Base-by-base conservation (phyloP, 2,329 filamentous ascomycete species). In the Exophiala viscosa region DNA sequence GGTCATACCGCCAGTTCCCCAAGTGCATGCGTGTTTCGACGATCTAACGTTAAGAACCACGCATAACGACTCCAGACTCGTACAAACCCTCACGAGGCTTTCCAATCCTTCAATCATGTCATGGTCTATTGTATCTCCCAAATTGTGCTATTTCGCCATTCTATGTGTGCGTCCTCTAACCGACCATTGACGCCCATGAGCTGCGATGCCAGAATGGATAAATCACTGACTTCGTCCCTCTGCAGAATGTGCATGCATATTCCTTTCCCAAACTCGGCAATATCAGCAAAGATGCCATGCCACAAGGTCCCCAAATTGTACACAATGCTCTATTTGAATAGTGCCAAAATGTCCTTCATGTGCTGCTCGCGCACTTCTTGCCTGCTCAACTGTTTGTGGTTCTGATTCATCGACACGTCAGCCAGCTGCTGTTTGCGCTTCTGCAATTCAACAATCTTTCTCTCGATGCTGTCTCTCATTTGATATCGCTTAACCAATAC, bases 391-490 rank as follows among this genome's bases (percentile, higher is more conserved):
- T 54, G 55, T 48, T 63, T 60, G 50, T 62, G 57, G 31, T 61
- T 79, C 67, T 81, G 78, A 59, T 88, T 87, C 85, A 95, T 85
- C 66, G 88, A 92, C 60, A 97, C 76, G 65, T 88, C 90, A 0
- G 93, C 93, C 46, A 99, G 74, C 69, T 90, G 86, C 73, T 87
- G 88, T 79, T 99, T 99, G 80, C 93, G 95, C 53, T 88, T 83
- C 69, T 96, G 92, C 57, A 99, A 74, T 63, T 87, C 80, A 2
- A 95, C 75, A 81, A 99, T 96, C 74, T 90, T 92, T 73, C 95
- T 89, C 69, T 99, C 93, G 54, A 99, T 95, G 65, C 89, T 96
- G 55, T 83, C 77, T 18, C 81, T 78, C 90, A 97, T 97, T 63
- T 97, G 86, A 69, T 89, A 97, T 34, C 91, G 83, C 34, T 88